Evolutionary conservation across 2,329 filamentous ascomycete species (phyloP), one percentile per base, ranked within the genome.

Genomic region (Alternaria dauci): DNA sequence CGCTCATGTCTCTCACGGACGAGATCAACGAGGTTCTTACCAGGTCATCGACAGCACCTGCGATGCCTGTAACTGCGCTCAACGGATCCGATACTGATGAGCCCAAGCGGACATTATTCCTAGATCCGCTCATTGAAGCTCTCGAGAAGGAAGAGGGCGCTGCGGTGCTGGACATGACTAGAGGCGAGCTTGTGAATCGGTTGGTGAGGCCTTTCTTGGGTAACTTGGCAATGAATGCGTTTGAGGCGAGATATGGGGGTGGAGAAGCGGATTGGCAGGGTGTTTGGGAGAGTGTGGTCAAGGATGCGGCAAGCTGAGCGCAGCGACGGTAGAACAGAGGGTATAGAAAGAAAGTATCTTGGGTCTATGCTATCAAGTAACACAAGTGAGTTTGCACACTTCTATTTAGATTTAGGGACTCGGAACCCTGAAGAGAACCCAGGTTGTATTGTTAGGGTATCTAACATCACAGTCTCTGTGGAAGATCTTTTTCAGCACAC

Each of bases 241-340:
- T 97, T 79, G 95, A 99, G 81, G 91, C 90, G 63, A 94, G 91
- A 56, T 99, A 99, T 78, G 88, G 90, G 16, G 94, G 97, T 88
- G 89, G 88, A 1, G 67, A 67, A 26, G 60, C 66, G 39, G 76
- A 77, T 55, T 72, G 67, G 68, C 70, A 69, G 38, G 70, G 71
- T 5, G 58, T 74, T 23, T 78, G 75, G 74, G 68, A 58, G 32
- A 77, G 74, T 52, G 69, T 72, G 32, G 76, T 78, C 2, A 61
- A 52, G 30, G 75, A 78, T 63, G 71, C 73, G 38, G 61, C 58
- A 46, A 63, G 55, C 20, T 68, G 55, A 54, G 41, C 25, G 16
- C 18, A 11, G 30, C 34, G 7, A 38, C 8, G 16, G 16, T 48
- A 41, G 38, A 41, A 3, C 18, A 18, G 23, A 23, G 38, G 38